Base-by-base conservation (phyloP, 352 stramenopile genomes). In the Thraustochytrium sp. region DNA sequence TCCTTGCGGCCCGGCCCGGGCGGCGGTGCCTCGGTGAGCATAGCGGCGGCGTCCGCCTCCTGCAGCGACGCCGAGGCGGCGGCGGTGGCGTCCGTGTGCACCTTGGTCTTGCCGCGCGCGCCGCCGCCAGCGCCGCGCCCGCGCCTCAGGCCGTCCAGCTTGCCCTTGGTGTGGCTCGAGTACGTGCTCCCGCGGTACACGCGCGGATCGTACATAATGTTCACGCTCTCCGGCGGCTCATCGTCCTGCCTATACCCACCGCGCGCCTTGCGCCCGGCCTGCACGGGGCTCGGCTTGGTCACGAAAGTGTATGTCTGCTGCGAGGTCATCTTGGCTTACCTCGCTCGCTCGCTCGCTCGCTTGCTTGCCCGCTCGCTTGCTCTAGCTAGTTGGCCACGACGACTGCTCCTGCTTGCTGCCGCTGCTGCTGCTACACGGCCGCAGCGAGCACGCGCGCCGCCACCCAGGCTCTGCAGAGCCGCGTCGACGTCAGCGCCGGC, bases 131-230 rank as follows among this genome's bases (percentile, higher is more conserved):
- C 62, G 31, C 26, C 87, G 73, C 26, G 82, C 40, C 38, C 74
- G 63, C 84, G 40, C 76, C 78, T 21, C 77, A 86, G 68, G 36
- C 9, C 34, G 4, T 84, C 75, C 26, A 13, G n/a, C 56, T 85
- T 64, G 2, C 76, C 63, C 61, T 49, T 65, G 48, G 31, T 87
- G 37, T 61, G 59, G 4, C 46, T 85, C n/a, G 94, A 90, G 86
- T 96, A 97, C 26, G 94, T 97, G 74, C 94, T 98, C 9, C 94
- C 93, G n/a, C 94, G 91, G 48, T 97, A 91, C 48, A 98, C 90
- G n/a, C 94, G 90, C 54, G 90, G 89, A 85, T 98, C 93, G 64
- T 91, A 97, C 94, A 98, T 98, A 82, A 98, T 94, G 83, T 98
- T 98, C 37, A 82, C 74, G 38, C 49, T 46, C 11, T 82, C 74